Percentiles rank a stretch among this genome's conserved stretches.
These are phyloP conservation scores for Aspergillus sp. DNA, from an alignment of 2,329 filamentous ascomycete species.

Conservation along the genomic window DNA sequence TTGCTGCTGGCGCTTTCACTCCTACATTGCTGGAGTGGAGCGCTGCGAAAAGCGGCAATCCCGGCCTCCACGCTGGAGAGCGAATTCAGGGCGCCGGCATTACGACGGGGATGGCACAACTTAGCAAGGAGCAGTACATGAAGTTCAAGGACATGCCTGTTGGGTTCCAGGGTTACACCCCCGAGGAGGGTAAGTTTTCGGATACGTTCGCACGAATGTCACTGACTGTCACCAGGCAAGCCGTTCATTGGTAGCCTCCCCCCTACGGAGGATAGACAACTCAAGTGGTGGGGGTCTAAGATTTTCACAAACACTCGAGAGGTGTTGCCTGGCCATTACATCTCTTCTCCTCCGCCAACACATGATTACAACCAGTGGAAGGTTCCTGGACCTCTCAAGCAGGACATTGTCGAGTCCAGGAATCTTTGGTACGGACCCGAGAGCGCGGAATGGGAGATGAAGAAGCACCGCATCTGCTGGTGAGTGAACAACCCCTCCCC, in stretches of 20 bases:
- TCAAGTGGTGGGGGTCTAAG: slow-evolving; percentile 55
- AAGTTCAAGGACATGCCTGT: slow-evolving; percentile 36
- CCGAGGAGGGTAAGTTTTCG: slow-evolving; percentile 18
- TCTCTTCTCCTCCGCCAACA: slow-evolving; percentile 46
- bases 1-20: slow-evolving; percentile 25
- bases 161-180: slow-evolving; percentile 38
- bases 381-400: slow-evolving; percentile 45
- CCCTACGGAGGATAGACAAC: slow-evolving; percentile 35
- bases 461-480: slow-evolving; percentile 59
- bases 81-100: slow-evolving; percentile 41
- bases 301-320: slow-evolving; percentile 51
- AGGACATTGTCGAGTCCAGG: slow-evolving; percentile 50
- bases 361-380: slow-evolving; percentile 56
- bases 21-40: slow-evolving; percentile 35
- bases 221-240: slow-evolving; percentile 29
- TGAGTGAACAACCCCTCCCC: no score
- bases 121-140: slow-evolving; percentile 28
- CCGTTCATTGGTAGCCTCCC: slow-evolving; percentile 52
- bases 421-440: slow-evolving; percentile 52
- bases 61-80: slow-evolving; percentile 42
- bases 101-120: slow-evolving; percentile 39
- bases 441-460: slow-evolving; percentile 48
- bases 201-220: background rate
- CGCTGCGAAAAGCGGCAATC: slow-evolving; percentile 28
- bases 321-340: slow-evolving; percentile 42